A percentile compares a stretch with the other conserved stretches of the same genome.
phyloP scores from a whole-genome alignment of 106 monocot genomes.

The Dendrobium chrysotoxum region DNA sequence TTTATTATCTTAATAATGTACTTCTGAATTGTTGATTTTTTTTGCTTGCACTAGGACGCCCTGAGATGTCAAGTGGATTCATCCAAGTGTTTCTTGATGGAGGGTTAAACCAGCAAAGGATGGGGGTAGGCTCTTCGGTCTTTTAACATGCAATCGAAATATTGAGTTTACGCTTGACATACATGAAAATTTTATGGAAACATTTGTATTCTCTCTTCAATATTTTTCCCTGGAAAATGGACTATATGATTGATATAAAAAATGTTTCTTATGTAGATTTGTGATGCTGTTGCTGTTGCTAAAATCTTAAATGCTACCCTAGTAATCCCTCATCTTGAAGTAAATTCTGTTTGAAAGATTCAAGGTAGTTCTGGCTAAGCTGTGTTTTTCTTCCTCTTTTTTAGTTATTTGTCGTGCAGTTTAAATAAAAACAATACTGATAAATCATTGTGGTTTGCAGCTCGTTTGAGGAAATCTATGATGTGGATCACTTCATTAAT shows the following conservation, averaged over 20 bases:
- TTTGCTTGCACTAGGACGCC: neutral
- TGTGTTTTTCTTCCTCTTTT: neutral
- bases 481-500: constrained; percentile 75
- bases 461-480: constrained; percentile 71
- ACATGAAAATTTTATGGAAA: too few species aligned
- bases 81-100: constrained; percentile 94
- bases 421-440: neutral
- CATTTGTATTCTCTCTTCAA: neutral
- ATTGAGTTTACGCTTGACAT: neutral
- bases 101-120: constrained; percentile 85
- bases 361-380: constrained; percentile 34
- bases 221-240: neutral
- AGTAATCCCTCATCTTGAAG: constrained; percentile 72
- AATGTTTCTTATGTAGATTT: constrained; percentile 40
- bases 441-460: constrained; percentile 22
- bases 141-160: neutral
- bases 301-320: constrained; percentile 86
- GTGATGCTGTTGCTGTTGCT: constrained; percentile 84
- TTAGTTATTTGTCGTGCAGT: neutral
- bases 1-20: neutral
- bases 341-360: constrained; percentile 83
- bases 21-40: neutral
- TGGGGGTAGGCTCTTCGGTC: constrained; percentile 48
- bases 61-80: constrained; percentile 42
- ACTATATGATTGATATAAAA: neutral